Evolutionary conservation across 1,284 basidiomycete species (phyloP).

Genomic region (Exobasidium cylindrosporum): DNA sequence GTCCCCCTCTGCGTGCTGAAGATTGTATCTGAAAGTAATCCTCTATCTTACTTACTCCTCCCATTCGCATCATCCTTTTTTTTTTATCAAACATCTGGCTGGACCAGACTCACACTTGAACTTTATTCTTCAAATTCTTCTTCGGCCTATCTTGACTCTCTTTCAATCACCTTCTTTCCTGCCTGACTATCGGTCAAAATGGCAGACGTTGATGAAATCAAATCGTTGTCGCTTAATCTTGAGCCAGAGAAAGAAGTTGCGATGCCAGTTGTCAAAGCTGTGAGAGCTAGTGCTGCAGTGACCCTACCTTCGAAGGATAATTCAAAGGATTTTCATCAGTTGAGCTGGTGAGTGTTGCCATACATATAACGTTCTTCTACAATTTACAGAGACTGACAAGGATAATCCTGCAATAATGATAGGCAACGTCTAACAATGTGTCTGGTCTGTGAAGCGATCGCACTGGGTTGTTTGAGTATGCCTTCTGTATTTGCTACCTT

Average conservation of each 20-base stretch:
- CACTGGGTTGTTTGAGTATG: constrained; percentile 38
- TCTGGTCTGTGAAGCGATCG: constrained; percentile 48
- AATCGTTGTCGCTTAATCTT: neutral
- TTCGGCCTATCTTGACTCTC: no score
- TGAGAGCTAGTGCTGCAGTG: no score
- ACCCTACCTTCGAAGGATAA: neutral
- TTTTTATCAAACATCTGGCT: neutral
- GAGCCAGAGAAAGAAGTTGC: neutral
- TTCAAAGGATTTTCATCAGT: neutral
- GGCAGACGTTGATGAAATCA: neutral
- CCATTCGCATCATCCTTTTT: neutral
- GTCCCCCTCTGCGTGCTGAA: no score
- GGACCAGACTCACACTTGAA: neutral
- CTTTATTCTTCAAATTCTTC: no score
- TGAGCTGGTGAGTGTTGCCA: no score
- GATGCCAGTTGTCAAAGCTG: no score
- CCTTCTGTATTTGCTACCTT: constrained; percentile 37
- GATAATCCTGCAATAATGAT: constrained; percentile 17
- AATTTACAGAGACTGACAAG: neutral
- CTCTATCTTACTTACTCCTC: neutral
- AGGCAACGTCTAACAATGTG: constrained; percentile 41
- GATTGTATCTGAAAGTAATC: no score
- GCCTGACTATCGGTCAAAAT: neutral
- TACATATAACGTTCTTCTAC: no score
- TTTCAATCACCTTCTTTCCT: no score